These are phyloP conservation scores for Cryptococcus sp. DNA, from an alignment of 1,284 basidiomycete species.

Conservation along the genomic window DNA sequence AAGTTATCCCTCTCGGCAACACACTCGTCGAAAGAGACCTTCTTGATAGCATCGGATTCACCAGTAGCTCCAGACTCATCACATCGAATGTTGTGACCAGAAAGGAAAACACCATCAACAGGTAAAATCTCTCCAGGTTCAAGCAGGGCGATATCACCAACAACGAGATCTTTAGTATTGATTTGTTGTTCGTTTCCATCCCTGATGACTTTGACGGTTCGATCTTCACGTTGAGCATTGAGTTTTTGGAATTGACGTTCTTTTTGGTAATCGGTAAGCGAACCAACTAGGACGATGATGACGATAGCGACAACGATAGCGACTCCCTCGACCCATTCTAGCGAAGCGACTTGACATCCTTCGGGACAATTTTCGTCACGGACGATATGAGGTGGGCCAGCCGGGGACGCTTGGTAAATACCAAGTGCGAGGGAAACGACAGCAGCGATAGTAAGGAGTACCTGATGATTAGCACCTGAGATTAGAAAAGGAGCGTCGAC, in stretches of 20 bases:
- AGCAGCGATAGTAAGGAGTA: slow-evolving; percentile 85
- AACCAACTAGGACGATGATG: slow-evolving; percentile 52
- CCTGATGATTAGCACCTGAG: slow-evolving; percentile 50
- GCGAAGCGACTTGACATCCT: slow-evolving; percentile 54
- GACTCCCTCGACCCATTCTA: slow-evolving; percentile 97
- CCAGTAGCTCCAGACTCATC: slow-evolving; percentile 96
- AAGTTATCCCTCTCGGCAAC: slow-evolving; percentile 50
- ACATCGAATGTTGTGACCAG: slow-evolving; percentile 89
- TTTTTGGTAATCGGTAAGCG: slow-evolving; percentile 73
- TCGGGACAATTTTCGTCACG: slow-evolving; percentile 43
- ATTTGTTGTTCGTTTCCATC: slow-evolving; percentile 72
- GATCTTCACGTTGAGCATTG: slow-evolving; percentile 94
- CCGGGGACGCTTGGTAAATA: slow-evolving; percentile 81
- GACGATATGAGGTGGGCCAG: slow-evolving; percentile 58
- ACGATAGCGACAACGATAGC: slow-evolving; percentile 93
- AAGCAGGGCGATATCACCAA: slow-evolving; percentile 85
- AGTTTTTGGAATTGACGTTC: slow-evolving; percentile 89
- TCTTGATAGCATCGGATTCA: slow-evolving; percentile 92
- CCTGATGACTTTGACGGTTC: slow-evolving; percentile 86
- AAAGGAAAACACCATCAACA: slow-evolving; percentile 89
- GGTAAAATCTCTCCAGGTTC: slow-evolving; percentile 96
- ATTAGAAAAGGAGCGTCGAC: slow-evolving; percentile 46
- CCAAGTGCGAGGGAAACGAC: slow-evolving; percentile 90
- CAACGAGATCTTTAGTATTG: slow-evolving; percentile 82
- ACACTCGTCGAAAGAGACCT: slow-evolving; percentile 75